Base-by-base conservation (phyloP, 164 flowering plant genomes). In the Nymphaea thermarum region DNA sequence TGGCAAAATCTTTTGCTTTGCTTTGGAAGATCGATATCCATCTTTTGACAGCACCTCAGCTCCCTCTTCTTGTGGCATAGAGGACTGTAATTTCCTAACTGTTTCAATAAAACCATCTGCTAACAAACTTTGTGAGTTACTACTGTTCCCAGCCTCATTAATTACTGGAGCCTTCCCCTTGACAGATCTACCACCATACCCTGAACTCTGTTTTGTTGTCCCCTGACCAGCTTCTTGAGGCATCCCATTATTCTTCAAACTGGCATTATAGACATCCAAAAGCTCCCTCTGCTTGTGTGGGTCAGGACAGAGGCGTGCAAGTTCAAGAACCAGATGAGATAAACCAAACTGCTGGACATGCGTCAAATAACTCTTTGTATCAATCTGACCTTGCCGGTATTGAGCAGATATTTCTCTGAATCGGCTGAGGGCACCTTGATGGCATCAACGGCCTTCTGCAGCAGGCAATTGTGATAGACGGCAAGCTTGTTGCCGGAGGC, bases 221-320 rank as follows among this genome's bases (percentile, higher is more conserved):
- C 62, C 70, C 57, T 51, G 51, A 44, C 75, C 80, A 71, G 73
- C 79, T 62, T 73, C 82, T 68, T 14, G 15, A 11, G 42, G 3
- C 16, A 4, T 41, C 12, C 53, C 71, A 71, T 67, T 77, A 57
- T 65, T 65, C 62, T 53, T 66, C 68, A 82, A 61, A 68, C 78
- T 79, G 44, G 81, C 77, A 77, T 84, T 88, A 72, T 91, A 80
- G 41, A 84, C 73, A 5, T 89, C 92, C 51, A 91, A 43, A 14
- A 91, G 87, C 71, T 87, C 95, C 73, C 72, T 88, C 84, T 87
- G 96, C 78, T 87, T 91, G 77, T 71, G 77, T 66, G 83, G 18
- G 80, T 94, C 89, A 71, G 97, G 98, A 36, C 84, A 86, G 43
- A 94, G 88, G 41, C 86, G 80, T 65, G 95, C 96, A 76, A 94